Conservation (phyloP, 106 monocot genomes). For the Dendrobium catenatum region DNA sequence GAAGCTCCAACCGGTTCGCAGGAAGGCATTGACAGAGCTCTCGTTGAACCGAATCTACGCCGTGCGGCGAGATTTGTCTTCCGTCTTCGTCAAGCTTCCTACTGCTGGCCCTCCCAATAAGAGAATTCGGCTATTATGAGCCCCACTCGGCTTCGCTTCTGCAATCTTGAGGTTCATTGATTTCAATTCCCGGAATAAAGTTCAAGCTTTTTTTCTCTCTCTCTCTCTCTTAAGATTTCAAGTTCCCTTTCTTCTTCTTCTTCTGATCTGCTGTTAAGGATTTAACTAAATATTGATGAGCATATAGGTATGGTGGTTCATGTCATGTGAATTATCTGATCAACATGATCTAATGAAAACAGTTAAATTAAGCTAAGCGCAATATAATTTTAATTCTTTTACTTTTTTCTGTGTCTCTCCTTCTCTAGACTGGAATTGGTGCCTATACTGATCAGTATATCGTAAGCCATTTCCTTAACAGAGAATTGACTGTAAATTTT, state of each 20-base stretch:
- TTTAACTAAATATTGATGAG: neutral
- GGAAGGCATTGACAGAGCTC: neutral
- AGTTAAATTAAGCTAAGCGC: neutral
- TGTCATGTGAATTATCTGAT: no score
- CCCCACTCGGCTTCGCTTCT: neutral
- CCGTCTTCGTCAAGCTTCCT: slow-evolving; percentile 6
- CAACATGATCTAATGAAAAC: no score
- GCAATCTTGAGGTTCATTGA: neutral
- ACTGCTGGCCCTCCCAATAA: neutral
- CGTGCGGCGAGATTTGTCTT: slow-evolving; percentile 10
- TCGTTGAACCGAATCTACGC: neutral
- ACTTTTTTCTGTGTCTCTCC: neutral
- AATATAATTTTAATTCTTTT: neutral
- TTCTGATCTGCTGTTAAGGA: neutral
- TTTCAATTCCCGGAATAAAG: neutral
- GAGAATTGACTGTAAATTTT: no score
- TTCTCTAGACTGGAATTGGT: neutral
- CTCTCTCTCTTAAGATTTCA: neutral
- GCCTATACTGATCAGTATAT: neutral
- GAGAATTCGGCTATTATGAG: slow-evolving; percentile 5
- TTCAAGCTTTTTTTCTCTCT: neutral
- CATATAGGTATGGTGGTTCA: neutral
- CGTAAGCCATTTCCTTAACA: no score
- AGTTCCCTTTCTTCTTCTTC: no score
- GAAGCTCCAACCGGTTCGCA: slow-evolving; percentile 16